Conservation (phyloP, 202 grass and related monocot species). For the Eragrostis tef region DNA sequence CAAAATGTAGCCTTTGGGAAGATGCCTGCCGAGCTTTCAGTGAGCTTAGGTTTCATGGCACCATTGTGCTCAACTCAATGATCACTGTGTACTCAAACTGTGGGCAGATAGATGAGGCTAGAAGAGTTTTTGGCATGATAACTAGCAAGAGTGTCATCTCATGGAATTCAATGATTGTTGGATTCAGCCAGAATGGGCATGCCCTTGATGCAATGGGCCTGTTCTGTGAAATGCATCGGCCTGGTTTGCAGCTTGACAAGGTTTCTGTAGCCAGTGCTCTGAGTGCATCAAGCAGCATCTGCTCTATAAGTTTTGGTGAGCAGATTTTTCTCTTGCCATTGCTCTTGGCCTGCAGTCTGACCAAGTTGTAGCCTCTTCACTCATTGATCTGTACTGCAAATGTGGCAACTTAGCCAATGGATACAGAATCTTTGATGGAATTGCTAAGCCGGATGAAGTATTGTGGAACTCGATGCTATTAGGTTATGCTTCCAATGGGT, state of each 20-base stretch:
- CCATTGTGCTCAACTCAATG: constrained; percentile 72
- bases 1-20: constrained; percentile 68
- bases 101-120: constrained; percentile 58
- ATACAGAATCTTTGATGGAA: constrained; percentile 52
- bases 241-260: constrained; percentile 54
- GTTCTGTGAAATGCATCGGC: constrained; percentile 58
- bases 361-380: constrained; percentile 54
- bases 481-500: constrained; percentile 71
- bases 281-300: constrained; percentile 69
- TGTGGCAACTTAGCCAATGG: constrained; percentile 60
- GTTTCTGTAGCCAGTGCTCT: constrained; percentile 72
- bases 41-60: constrained; percentile 60
- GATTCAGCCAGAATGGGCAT: constrained; percentile 63
- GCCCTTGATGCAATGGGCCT: constrained; percentile 59
- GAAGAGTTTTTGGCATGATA: constrained; percentile 60
- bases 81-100: constrained; percentile 71
- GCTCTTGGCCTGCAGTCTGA: constrained; percentile 57
- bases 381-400: constrained; percentile 81
- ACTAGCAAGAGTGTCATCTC: constrained; percentile 64
- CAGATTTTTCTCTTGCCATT: constrained; percentile 60
- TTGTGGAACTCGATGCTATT: constrained; percentile 73
- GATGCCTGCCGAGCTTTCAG: constrained; percentile 68
- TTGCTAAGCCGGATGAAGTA: constrained; percentile 51
- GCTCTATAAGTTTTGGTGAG: constrained; percentile 63
- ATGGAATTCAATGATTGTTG: constrained; percentile 79